Base-by-base conservation (phyloP, 108 stramenopile genomes). In the Cyclotella distinguenda region DNA sequence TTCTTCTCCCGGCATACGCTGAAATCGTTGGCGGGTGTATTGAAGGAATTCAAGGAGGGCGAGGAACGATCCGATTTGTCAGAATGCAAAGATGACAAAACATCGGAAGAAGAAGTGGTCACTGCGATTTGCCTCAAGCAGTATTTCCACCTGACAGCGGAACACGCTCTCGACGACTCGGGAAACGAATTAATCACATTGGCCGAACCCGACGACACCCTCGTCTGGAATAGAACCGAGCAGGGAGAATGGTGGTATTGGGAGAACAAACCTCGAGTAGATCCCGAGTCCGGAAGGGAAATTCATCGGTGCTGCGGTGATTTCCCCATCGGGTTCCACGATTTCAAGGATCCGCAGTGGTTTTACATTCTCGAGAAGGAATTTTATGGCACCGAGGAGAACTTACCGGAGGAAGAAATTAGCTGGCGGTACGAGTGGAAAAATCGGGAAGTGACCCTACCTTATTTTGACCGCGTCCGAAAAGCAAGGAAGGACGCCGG, bases 171-270 rank as follows among this genome's bases (percentile, higher is more conserved):
- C 8, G 71, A 72, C 54, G 54, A 56, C 1, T 8, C 31, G 1
- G 71, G 63, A 22, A 39, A 55, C 13, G 71, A 72, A 40, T 36
- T 72, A 13, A 42, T 64, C 1, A 27, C 47, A 1, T 48, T 72
- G 16, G 62, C 49, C 28, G 53, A 55, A 34, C 46, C 61, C 4
- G 71, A 72, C 40, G 71, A 72, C 11, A 13, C 40, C 1, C 43
- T 72, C 6, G 10, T 58, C 13, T 72, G 71, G 71, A 72, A 72
- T 50, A 38, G 71, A 23, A 72, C 71, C 18, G 63, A 64, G 28
- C 63, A 72, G 26, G 71, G 71, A 19, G 71, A 72, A 49, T 72
- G 71, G 71, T 72, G 71, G 71, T 72, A 72, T 31, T 72, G 71
- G 71, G 16, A 58, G 43, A 58, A 64, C 31, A 72, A 72, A 26